Base-by-base conservation (phyloP, 345 rosid species). In the Gossypium rotundifolium region DNA sequence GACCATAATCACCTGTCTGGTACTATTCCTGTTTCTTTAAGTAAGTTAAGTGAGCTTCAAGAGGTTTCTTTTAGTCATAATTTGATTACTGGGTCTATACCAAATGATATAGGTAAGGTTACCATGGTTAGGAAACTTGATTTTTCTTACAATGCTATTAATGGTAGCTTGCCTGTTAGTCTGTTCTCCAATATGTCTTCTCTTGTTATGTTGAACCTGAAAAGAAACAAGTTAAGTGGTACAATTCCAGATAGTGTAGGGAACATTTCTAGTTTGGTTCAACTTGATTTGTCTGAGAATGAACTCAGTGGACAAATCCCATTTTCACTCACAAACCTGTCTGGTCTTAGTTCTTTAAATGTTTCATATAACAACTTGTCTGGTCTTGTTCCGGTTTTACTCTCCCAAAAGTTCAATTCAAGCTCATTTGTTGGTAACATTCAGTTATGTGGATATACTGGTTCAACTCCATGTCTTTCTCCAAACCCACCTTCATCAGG, bases 341-440 rank as follows among this genome's bases (percentile, higher is more conserved):
- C 75, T 25, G 79, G 84, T 53, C 94, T 94, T 66, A 75, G 54
- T 49, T 88, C 77, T 60, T 87, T 95, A 67, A 93, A 91, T 77
- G 96, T 93, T 71, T 95, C 99, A 16, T 86, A 88, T 58, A 93
- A 95, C 85, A 84, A 89, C 80, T 91, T 95, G 22, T 91, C 92
- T 2, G 98, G 99, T 16, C n/a, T 84, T 38, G 99, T 95, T 49
- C 99, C 99, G 20, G n/a, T 79, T 42, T 67, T 48, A 45, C 88
- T 95, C 5, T 83, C 94, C 17, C 85, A 80, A 77, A 90, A 81
- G 81, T 95, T 95, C 90, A 87, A 85, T 57, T 75, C 91, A 74
- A 85, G 86, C 70, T 87, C 97, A 45, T 95, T 93, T 77, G 86
- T 82, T 25, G 97, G 97, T 16, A 95, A 93, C 75, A 65, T 85